Evolutionary conservation across 176 grass and related monocot genomes (phyloP), one percentile per base, ranked within the genome.

Genomic region (Thinopyrum elongatum): DNA sequence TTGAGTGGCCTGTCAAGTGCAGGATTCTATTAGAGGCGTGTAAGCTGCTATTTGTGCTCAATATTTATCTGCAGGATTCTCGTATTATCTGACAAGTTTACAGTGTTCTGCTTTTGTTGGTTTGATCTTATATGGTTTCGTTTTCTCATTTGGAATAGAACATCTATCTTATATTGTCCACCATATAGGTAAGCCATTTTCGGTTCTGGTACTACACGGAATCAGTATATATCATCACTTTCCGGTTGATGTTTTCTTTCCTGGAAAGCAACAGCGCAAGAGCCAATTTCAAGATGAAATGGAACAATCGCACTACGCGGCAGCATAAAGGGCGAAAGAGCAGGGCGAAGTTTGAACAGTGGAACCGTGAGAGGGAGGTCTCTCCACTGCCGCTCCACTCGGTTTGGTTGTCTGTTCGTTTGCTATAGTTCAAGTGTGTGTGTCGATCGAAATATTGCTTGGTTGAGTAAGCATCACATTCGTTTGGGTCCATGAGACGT

Each of bases 321-420:
- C 10, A 12, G 38, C 38, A 39, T 39, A 39, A 10, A 39, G 2
- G 38, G 1, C 38, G 34, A 35, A n/a, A n/a, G n/a, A n/a, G n/a
- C n/a, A n/a, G n/a, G n/a, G n/a, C n/a, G n/a, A 94, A 90, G 84
- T 90, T 94, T 51, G 92, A 94, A 38, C 90, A 94, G 36, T 94
- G 90, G 92, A 94, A 94, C 78, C 89, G 87, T 16, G 90, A 94
- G 51, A 69, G 87, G 80, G 92, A 94, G 69, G 87, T 31, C 35
- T 36, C 35, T 67, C 35, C 7, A 38, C 36, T 38, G 8, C 8
- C 36, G 8, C 36, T 38, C 36, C 36, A 38, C 36, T 38, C 36
- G 36, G 36, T 38, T 41, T 41, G 38, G 38, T 34, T 39, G 34
- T 23, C 29, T 57, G 1, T 4, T 47, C 5, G 2, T 74, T 65